Evolutionary conservation across 176 grass and related monocot genomes (phyloP).

Genomic region (Metroxylon sagu): DNA sequence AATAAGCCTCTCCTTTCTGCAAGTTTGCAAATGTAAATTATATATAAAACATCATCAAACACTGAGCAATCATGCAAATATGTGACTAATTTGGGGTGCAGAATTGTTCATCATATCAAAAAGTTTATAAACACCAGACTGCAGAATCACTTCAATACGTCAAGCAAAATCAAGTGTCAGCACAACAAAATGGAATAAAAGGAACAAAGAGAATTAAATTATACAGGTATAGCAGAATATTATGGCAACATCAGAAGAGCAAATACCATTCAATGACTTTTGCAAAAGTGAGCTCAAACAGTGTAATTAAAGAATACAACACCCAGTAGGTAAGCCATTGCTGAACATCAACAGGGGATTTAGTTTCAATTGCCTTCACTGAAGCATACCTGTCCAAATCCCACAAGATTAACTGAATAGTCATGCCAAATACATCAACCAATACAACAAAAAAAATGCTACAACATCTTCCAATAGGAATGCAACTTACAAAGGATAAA

Average conservation of each 20-base stretch:
- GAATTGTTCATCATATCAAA: too few species aligned
- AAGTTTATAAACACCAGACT: too few species aligned
- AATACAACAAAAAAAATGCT: neutral
- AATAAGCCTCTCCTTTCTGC: too few species aligned
- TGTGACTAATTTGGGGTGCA: too few species aligned
- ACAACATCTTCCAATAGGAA: neutral
- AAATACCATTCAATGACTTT: constrained; percentile 52
- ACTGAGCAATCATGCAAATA: too few species aligned
- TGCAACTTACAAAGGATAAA: constrained; percentile 63
- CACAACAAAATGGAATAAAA: neutral
- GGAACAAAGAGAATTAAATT: neutral
- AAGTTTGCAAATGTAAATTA: too few species aligned
- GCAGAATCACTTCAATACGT: too few species aligned
- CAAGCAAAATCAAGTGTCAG: too few species aligned
- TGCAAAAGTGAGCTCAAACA: constrained; percentile 64
- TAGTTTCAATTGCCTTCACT: constrained; percentile 55
- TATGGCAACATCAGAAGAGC: neutral
- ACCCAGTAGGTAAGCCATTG: constrained; percentile 89
- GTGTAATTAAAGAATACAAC: constrained; percentile 53
- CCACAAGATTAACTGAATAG: neutral
- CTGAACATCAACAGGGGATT: constrained; percentile 57
- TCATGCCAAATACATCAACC: neutral
- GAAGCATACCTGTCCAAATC: constrained; percentile 51
- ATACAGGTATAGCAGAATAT: neutral
- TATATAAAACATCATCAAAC: too few species aligned